These are phyloP conservation scores for Mycena maculata DNA, from an alignment of 768 basidiomycete species.

Conservation along the genomic window DNA sequence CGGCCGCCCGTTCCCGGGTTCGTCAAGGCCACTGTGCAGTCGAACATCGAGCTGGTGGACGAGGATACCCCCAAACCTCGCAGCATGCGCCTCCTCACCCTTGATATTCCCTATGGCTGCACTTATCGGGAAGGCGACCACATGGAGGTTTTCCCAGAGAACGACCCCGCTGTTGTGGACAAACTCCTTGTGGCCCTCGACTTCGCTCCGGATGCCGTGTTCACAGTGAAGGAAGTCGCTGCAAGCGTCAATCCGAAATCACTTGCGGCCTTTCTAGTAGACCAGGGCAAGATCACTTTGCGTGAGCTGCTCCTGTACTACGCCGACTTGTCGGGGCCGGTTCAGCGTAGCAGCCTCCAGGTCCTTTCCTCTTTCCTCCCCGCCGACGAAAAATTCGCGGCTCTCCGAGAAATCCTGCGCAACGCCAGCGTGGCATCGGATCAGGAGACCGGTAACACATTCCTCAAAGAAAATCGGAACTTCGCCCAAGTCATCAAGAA, in stretches of 20 bases:
- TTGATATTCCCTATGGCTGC: slow-evolving; percentile 24
- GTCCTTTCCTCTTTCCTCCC: slow-evolving; percentile 21
- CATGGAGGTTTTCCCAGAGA: slow-evolving; percentile 31
- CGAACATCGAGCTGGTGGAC: slow-evolving; percentile 28
- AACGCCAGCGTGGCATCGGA: slow-evolving; percentile 3
- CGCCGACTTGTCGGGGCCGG: slow-evolving; percentile 25
- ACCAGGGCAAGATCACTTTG: slow-evolving; percentile 17
- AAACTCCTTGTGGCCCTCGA: slow-evolving; percentile 20
- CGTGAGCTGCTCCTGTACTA: slow-evolving; percentile 26
- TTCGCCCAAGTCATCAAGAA: slow-evolving; percentile 19
- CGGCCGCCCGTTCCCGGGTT: slow-evolving; percentile 25
- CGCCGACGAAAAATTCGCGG: slow-evolving; percentile 11
- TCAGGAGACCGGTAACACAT: background rate
- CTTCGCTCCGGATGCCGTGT: slow-evolving; percentile 29
- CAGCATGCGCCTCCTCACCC: slow-evolving; percentile 27
- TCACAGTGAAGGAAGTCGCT: slow-evolving; percentile 21
- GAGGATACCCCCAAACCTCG: slow-evolving; percentile 23
- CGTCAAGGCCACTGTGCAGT: slow-evolving; percentile 9
- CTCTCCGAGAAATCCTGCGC: background rate
- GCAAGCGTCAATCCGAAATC: slow-evolving; percentile 20
- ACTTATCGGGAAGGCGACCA: slow-evolving; percentile 32
- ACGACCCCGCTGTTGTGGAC: slow-evolving; percentile 26
- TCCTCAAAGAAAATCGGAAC: slow-evolving; percentile 23
- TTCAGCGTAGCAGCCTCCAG: slow-evolving; percentile 21
- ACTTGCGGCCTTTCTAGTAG: slow-evolving; percentile 15